Evolutionary conservation across 2,329 filamentous ascomycete genomes (phyloP).

Genomic region (Plectosphaerella sp.): DNA sequence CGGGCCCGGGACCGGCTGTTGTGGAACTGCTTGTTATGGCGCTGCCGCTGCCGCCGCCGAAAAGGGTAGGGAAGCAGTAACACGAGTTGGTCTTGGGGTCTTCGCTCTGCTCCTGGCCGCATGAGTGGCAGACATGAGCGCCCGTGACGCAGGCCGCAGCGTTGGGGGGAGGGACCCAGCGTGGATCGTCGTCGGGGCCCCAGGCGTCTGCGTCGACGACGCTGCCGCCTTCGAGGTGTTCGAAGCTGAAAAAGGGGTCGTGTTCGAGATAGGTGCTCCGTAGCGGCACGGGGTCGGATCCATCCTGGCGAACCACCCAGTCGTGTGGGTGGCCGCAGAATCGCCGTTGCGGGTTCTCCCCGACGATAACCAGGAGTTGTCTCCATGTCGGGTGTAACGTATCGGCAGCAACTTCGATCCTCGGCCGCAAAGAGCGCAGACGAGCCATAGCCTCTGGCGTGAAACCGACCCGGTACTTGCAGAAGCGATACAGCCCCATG

Average conservation of each 20-base stretch:
- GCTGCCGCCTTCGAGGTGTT: constrained; percentile 42
- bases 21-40: constrained; percentile 47
- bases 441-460: constrained; percentile 43
- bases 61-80: constrained; percentile 48
- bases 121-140: constrained; percentile 31
- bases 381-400: constrained; percentile 51
- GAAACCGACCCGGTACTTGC: constrained; percentile 54
- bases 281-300: constrained; percentile 32
- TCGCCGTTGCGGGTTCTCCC: constrained; percentile 29
- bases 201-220: constrained; percentile 43
- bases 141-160: constrained; percentile 18
- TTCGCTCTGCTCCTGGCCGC: constrained; percentile 44
- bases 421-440: constrained; percentile 35
- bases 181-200: constrained; percentile 41
- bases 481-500: constrained; percentile 54
- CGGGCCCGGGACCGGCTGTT: constrained; percentile 44
- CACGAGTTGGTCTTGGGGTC: constrained; percentile 43
- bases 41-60: constrained; percentile 26
- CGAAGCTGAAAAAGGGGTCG: constrained; percentile 41
- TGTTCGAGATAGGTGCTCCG: constrained; percentile 40
- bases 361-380: constrained; percentile 40
- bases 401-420: constrained; percentile 49
- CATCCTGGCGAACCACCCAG: constrained; percentile 43
- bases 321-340: constrained; percentile 47
- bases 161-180: constrained; percentile 26